Evolutionary conservation across 2,329 filamentous ascomycete species (phyloP), one percentile per base, ranked within the genome.

Genomic region (Fusarium concolor): DNA sequence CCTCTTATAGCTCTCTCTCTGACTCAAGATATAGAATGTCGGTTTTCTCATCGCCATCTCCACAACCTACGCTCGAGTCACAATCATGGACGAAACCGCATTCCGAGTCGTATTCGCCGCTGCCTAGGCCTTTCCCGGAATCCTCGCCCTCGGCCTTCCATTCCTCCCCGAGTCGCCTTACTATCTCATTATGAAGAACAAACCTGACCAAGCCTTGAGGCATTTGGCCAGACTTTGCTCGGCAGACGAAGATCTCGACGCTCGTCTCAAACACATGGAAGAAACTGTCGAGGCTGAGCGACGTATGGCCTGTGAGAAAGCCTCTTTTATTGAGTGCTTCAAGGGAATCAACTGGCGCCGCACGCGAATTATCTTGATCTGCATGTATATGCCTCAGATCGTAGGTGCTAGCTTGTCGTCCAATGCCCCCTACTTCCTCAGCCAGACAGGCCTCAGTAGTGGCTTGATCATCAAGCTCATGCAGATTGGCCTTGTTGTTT

Each of bases 321-420:
- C 56, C n/a, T 54, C 56, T 4, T 62, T 62, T 22, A 2, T 47
- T 6, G 56, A 62, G 22, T 62, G 59, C 12, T 62, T 62, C 46
- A 62, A 31, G 22, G 59, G 59, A 1, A 46, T 14, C 56, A 62
- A 62, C 14, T 62, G 56, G 59, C 59, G 59, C 4, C 59, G 59
- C 15, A 62, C 59, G 6, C 42, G 56, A 17, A 61, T 62, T 2
- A 62, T 62, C 37, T 29, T 62, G 18, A 61, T 62, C 24, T 61
- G 59, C 28, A 62, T 62, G 46, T 62, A 62, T 22, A 62, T 62
- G 59, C 59, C 56, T 2, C 56, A 62, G 46, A 62, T 62, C 26
- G 41, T 41, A 0, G 56, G 59, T 4, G 15, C 56, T 1, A 61
- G 55, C 9, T 20, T 62, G n/a, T 62, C 46, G 0, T 62, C 56